phyloP scores from a whole-genome alignment of 1,284 basidiomycete species.

The Leccinum pachyderme region DNA sequence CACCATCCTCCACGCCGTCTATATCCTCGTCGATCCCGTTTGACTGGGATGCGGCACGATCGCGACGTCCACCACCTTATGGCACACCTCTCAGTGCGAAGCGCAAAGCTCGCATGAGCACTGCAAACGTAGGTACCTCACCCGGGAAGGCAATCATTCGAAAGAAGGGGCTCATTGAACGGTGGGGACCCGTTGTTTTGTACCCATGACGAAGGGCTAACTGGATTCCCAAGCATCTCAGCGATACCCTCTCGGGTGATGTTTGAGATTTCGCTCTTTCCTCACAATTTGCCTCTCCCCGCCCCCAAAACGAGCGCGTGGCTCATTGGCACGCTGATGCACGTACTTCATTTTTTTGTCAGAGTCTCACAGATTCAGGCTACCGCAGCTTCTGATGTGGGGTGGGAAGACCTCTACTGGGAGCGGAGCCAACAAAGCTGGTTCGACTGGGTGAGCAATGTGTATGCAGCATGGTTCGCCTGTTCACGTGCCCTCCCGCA shows the following conservation, averaged over 20 bases:
- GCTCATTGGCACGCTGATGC: slow-evolving; percentile 61
- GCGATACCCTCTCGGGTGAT: slow-evolving; percentile 66
- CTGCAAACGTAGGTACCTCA: slow-evolving; percentile 36
- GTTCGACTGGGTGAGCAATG: slow-evolving; percentile 71
- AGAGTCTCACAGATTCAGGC: slow-evolving; percentile 56
- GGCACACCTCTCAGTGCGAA: slow-evolving; percentile 51
- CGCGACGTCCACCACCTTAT: slow-evolving; percentile 66
- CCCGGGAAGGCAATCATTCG: slow-evolving; percentile 51
- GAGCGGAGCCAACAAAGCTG: slow-evolving; percentile 59
- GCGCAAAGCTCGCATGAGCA: slow-evolving; percentile 44
- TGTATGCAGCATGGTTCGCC: neutral
- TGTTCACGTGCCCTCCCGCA: slow-evolving; percentile 31
- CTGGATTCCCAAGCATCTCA: slow-evolving; percentile 42
- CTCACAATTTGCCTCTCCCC: slow-evolving; percentile 71
- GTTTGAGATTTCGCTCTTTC: slow-evolving; percentile 72
- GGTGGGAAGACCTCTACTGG: slow-evolving; percentile 75
- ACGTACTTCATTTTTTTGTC: slow-evolving; percentile 64
- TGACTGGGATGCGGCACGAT: slow-evolving; percentile 78
- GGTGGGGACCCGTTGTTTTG: slow-evolving; percentile 36
- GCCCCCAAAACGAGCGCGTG: slow-evolving; percentile 60
- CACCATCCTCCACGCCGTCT: slow-evolving; percentile 61
- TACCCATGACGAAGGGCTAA: neutral
- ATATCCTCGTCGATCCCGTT: slow-evolving; percentile 70
- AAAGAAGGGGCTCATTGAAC: slow-evolving; percentile 60
- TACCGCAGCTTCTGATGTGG: slow-evolving; percentile 61